Conservation (phyloP, 1,139 yeast species). For the Blastobotrys illinoisensis region DNA sequence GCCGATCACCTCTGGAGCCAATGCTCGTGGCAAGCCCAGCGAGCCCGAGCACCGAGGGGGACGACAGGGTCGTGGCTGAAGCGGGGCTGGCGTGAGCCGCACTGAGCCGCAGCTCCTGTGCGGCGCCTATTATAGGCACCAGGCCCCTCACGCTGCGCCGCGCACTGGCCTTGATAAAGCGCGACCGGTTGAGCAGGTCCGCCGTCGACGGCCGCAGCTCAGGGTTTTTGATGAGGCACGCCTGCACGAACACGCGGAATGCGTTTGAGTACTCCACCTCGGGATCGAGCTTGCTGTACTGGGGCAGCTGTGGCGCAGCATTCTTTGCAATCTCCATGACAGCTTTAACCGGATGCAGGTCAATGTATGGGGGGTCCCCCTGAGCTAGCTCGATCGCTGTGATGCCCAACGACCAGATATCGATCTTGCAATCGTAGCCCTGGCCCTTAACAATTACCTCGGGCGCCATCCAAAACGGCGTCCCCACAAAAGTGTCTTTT, state of each 20-base stretch:
- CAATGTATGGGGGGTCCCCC: conserved; percentile 70
- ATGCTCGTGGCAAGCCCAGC: neutral
- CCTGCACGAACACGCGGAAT: conserved; percentile 54
- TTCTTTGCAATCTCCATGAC: conserved; percentile 64
- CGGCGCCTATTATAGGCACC: conserved; percentile 6
- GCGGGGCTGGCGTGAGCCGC: neutral
- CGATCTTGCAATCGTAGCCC: conserved; percentile 84
- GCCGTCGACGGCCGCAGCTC: conserved; percentile 35
- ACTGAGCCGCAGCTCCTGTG: neutral
- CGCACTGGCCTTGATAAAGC: conserved; percentile 6
- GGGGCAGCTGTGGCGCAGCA: conserved; percentile 58
- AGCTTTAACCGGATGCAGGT: conserved; percentile 66
- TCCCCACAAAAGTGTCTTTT: conserved; percentile 87
- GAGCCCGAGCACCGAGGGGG: neutral
- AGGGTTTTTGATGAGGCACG: conserved; percentile 58
- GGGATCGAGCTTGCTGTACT: conserved; percentile 19
- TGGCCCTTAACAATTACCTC: conserved; percentile 76
- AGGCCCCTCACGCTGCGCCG: conserved; percentile 1
- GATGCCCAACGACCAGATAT: conserved; percentile 85
- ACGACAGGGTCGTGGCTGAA: neutral
- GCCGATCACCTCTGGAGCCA: neutral
- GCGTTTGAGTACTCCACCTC: conserved; percentile 38
- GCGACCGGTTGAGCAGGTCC: conserved; percentile 17
- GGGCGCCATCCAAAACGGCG: conserved; percentile 99
- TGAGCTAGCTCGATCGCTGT: conserved; percentile 51